Conservation (phyloP, 768 basidiomycete species). For the Dacryopinax primogenitus region DNA sequence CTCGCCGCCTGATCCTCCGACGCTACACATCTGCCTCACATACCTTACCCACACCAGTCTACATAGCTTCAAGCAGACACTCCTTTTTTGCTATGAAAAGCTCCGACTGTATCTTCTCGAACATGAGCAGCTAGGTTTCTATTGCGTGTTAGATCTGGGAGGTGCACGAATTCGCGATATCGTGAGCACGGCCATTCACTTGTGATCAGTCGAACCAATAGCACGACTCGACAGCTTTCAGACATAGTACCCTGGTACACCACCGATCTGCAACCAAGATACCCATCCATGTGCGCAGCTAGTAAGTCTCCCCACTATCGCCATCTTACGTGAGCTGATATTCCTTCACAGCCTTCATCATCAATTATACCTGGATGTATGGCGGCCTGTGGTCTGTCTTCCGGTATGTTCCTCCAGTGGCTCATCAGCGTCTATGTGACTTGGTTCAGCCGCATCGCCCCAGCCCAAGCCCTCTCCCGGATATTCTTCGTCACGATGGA, state of each 20-base stretch:
- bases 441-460: background rate
- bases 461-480: background rate
- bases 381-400: background rate
- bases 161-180: background rate
- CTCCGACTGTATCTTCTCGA: background rate
- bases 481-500: background rate
- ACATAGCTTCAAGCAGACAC: background rate
- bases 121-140: background rate
- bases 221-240: background rate
- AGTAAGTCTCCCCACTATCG: background rate
- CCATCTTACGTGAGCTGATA: background rate
- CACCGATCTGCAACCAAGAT: background rate
- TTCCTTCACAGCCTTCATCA: background rate
- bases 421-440: background rate
- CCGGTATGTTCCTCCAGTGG: background rate
- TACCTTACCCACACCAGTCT: background rate
- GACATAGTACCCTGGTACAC: background rate
- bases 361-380: slow-evolving; percentile 9
- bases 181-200: background rate
- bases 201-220: background rate
- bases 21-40: background rate
- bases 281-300: slow-evolving; percentile 5
- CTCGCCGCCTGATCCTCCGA: background rate
- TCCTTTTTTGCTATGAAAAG: background rate
- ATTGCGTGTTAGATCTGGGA: background rate